Percentiles rank a stretch among this genome's conserved stretches.
These are phyloP conservation scores for Verbena officinalis DNA, from an alignment of 257 asterid species.

Conservation along the genomic window DNA sequence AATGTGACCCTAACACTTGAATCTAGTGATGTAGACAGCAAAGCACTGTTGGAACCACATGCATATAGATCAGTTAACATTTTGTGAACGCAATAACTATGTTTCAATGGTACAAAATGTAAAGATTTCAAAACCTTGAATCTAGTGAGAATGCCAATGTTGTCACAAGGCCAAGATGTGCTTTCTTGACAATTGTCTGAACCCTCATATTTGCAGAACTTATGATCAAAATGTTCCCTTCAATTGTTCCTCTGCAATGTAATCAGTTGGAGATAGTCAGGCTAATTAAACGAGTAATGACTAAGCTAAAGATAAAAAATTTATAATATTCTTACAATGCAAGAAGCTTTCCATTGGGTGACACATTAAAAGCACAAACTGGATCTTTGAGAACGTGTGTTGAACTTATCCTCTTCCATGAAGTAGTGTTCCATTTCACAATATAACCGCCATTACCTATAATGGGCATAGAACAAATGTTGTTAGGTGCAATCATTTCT, in stretches of 20 bases:
- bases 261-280: slow-evolving; percentile 26
- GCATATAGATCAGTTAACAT: slow-evolving; percentile 17
- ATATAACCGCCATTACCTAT: slow-evolving; percentile 66
- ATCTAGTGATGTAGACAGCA: slow-evolving; percentile 85
- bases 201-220: slow-evolving; percentile 55
- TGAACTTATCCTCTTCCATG: slow-evolving; percentile 79
- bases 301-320: slow-evolving; percentile 1
- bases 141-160: slow-evolving; percentile 74
- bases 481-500: slow-evolving; percentile 14
- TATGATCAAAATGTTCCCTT: slow-evolving; percentile 71
- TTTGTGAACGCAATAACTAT: slow-evolving; percentile 12
- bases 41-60: slow-evolving; percentile 51
- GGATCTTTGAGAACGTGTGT: slow-evolving; percentile 60
- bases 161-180: slow-evolving; percentile 92
- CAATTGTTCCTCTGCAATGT: slow-evolving; percentile 78
- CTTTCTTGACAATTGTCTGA: slow-evolving; percentile 61
- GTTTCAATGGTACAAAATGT: slow-evolving; percentile 6
- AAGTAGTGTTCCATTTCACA: slow-evolving; percentile 63
- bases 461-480: slow-evolving; percentile 15
- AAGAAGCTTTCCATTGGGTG: slow-evolving; percentile 82
- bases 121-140: slow-evolving; percentile 63
- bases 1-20: slow-evolving; percentile 81
- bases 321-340: slow-evolving; percentile 61
- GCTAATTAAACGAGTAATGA: slow-evolving; percentile 7
- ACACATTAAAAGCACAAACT: slow-evolving; percentile 81